Base-by-base conservation (phyloP, 1,284 basidiomycete species). In the Leccinum subrobustum region DNA sequence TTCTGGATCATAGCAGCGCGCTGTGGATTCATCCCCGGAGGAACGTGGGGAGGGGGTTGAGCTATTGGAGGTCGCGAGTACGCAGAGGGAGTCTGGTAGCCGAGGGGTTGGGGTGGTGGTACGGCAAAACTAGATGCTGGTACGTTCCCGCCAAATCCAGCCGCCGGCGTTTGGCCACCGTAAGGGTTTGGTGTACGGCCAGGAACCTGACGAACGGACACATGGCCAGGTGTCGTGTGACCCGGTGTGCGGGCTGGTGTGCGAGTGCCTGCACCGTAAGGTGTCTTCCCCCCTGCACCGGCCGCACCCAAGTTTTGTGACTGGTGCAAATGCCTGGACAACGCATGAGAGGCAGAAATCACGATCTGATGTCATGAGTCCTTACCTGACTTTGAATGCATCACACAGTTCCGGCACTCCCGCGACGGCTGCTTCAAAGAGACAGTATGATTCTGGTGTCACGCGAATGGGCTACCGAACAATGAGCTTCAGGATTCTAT, bases 371-470 rank as follows among this genome's bases (percentile, higher is more conserved):
- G 6, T 7, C 14, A 11, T 14, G 4, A 6, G n/a, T 23, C 64
- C 83, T 70, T 76, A 91, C 85, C 91, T 82, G 70, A 93, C 87
- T 86, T 97, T 97, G 86, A 98, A 98, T 16, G 95, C 95, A 72
- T 97, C 94, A 67, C 95, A 96, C 3, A 98, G 79, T 75, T 96
- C 93, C 1, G 92, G 88, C 25, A 98, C 93, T 60, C 92, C 94
- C 8, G 92, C 88, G 29, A 94, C 91, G 54, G 92, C 85, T 12
- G 93, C 92, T 65, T 93, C 92, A 69, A 92, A 92, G 14, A 97
- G 83, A 71, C 91, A 91, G 74, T 93, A 97, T 2, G 93, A 93
- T 71, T 95, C 92, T 4, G 95, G 95, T 6, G 92, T 84, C 54
- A 97, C 92, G 59, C 91, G 88, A 61, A 97, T 88, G 57, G 92